Conservation (phyloP, 495 filamentous ascomycete species). For the Thermothielavioides terrestris region DNA sequence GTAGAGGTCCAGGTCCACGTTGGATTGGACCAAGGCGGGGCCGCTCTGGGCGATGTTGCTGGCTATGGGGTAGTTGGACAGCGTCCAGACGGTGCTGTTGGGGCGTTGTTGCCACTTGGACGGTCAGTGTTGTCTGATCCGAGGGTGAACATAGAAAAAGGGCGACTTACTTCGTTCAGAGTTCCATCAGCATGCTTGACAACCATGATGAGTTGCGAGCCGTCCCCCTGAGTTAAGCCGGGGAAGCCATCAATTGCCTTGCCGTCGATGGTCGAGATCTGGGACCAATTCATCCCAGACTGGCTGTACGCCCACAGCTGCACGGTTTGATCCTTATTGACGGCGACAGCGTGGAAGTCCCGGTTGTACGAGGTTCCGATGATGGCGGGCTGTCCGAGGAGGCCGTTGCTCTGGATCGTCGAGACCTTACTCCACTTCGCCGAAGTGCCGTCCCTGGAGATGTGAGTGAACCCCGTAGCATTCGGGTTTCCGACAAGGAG, state of each 20-base stretch:
- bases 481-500: background rate
- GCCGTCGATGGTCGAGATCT: background rate
- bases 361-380: slow-evolving; percentile 17
- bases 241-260: slow-evolving; percentile 13
- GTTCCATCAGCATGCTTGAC: slow-evolving; percentile 15
- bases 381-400: slow-evolving; percentile 14
- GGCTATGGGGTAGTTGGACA: slow-evolving; percentile 4
- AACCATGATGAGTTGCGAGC: slow-evolving; percentile 7
- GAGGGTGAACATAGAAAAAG: too few species aligned
- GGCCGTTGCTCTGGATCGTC: background rate
- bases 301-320: slow-evolving; percentile 12
- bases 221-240: slow-evolving; percentile 12
- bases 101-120: slow-evolving; percentile 8
- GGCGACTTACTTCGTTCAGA: slow-evolving; percentile 12
- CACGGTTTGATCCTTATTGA: background rate
- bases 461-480: background rate
- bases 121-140: background rate
- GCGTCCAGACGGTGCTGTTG: slow-evolving; percentile 8
- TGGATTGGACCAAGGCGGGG: slow-evolving; percentile 14
- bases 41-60: slow-evolving; percentile 12
- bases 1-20: slow-evolving; percentile 14
- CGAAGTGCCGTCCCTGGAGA: slow-evolving; percentile 6
- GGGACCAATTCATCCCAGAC: slow-evolving; percentile 2
- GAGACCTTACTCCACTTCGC: slow-evolving; percentile 4
- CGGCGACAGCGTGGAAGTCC: slow-evolving; percentile 13